A percentile compares a stretch with the other conserved stretches of the same genome.
Conservation (phyloP, 78 protist genomes). For the Dictyostelium citrinum region DNA sequence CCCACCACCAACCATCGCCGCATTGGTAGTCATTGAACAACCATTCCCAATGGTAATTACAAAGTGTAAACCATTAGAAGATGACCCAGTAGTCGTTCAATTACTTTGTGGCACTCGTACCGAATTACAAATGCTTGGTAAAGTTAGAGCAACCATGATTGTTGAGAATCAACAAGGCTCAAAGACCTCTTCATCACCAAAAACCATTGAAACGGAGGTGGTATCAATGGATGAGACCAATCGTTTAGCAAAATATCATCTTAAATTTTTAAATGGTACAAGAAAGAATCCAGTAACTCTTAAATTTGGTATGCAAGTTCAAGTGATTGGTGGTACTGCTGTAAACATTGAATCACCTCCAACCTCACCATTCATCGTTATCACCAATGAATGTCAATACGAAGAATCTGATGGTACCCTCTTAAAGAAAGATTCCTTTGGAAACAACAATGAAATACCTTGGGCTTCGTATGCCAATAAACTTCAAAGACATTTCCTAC, state of each 20-base stretch:
- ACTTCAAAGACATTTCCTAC: slow-evolving; percentile 81
- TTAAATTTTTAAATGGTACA: slow-evolving; percentile 78
- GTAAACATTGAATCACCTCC: slow-evolving; percentile 78
- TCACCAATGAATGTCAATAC: slow-evolving; percentile 86
- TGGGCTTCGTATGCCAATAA: slow-evolving; percentile 79
- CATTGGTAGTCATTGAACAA: slow-evolving; percentile 75
- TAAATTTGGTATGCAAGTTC: slow-evolving; percentile 81
- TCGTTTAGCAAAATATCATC: slow-evolving; percentile 70
- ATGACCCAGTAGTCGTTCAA: slow-evolving; percentile 78
- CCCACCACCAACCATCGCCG: slow-evolving; percentile 77
- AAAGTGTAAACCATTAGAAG: slow-evolving; percentile 77
- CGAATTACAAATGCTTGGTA: slow-evolving; percentile 63
- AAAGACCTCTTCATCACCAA: slow-evolving; percentile 31
- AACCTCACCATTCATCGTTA: slow-evolving; percentile 81
- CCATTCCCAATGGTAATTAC: slow-evolving; percentile 83
- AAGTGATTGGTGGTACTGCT: slow-evolving; percentile 71
- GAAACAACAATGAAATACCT: slow-evolving; percentile 63
- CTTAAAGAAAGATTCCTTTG: slow-evolving; percentile 69
- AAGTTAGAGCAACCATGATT: slow-evolving; percentile 62
- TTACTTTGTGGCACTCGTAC: slow-evolving; percentile 68
- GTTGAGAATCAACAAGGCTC: slow-evolving; percentile 79
- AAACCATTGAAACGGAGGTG: slow-evolving; percentile 75
- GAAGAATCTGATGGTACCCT: slow-evolving; percentile 74
- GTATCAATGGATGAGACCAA: slow-evolving; percentile 66
- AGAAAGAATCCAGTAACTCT: slow-evolving; percentile 79